A percentile compares a stretch with the other conserved stretches of the same genome.
These are phyloP conservation scores for Alternaria sp. DNA, from an alignment of 2,329 filamentous ascomycete genomes.

Conservation along the genomic window DNA sequence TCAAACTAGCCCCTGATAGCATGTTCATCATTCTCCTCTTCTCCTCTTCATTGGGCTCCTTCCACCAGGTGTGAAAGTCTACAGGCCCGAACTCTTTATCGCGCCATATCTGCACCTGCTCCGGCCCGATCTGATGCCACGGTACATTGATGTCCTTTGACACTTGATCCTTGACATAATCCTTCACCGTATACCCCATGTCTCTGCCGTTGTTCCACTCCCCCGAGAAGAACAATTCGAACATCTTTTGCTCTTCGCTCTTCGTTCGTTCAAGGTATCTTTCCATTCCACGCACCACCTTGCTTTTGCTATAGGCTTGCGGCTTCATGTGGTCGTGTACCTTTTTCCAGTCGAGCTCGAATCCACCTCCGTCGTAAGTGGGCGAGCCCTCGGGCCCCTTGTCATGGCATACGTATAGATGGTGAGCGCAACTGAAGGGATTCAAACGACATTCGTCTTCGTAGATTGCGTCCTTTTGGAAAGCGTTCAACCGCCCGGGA, in stretches of 20 bases:
- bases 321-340: background rate
- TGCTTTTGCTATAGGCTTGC: background rate
- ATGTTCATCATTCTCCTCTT: constrained; percentile 12
- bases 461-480: background rate
- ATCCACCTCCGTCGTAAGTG: background rate
- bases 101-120: constrained; percentile 23
- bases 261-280: background rate
- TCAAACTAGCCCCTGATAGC: constrained; percentile 2
- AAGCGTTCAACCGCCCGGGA: background rate
- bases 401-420: background rate
- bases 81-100: constrained; percentile 22
- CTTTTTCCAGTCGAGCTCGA: background rate
- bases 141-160: constrained; percentile 24
- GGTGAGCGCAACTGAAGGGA: background rate
- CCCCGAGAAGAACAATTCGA: background rate
- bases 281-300: background rate
- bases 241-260: background rate
- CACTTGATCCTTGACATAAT: constrained; percentile 18
- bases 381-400: background rate
- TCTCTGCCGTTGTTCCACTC: background rate
- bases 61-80: constrained; percentile 16
- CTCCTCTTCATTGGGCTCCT: constrained; percentile 16
- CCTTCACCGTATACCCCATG: background rate
- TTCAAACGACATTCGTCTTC: background rate
- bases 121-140: constrained; percentile 21